Evolutionary conservation across 208 protist species (phyloP), one percentile per base, ranked within the genome.

Genomic region (Trypanosoma theileri): DNA sequence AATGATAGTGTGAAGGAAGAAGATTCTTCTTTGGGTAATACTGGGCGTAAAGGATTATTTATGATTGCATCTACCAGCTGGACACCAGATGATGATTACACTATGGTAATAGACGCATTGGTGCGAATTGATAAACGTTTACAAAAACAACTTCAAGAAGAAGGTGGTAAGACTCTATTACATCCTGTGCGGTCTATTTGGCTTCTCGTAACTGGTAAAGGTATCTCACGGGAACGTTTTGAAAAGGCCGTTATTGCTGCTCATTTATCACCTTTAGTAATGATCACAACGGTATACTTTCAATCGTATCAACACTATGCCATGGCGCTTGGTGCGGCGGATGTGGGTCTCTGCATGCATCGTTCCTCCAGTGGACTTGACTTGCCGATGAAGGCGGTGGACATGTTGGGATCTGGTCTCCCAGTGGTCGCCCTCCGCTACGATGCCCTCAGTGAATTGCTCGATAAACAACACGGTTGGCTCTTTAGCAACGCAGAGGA

Each of bases 351-450:
- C 22, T 98, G 90, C 60, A 74, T 99, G 17, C 98, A 99, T 77
- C 80, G 85, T 61, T 98, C 93, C 11, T 95, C 89, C 2, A 97
- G 91, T 59, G 96, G 95, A 6, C 42, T 98, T 21, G 98, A 99
- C 75, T 73, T 99, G 21, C 98, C 98, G 7, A 99, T 99, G 98
- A 99, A 99, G 66, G 94, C 95, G 9, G 91, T 98, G 3, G 98
- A 99, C 65, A 98, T 99, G 96, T 83, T 99, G 31, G 98, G 98
- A 0, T 88, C 81, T 56, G 86, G 87, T 13, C 44, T 99, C 11
- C 98, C 98, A 9, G 93, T 98, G 14, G 81, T 92, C 3, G 97
- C 96, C 3, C 61, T 96, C 11, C 60, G 85, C 17, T 99, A 97
- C 71, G 66, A 79, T 2, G 79, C 84, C 1, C 75, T 99, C 16